Base-by-base conservation (phyloP, 2,329 filamentous ascomycete genomes). In the Pestalotiopsis sp. region DNA sequence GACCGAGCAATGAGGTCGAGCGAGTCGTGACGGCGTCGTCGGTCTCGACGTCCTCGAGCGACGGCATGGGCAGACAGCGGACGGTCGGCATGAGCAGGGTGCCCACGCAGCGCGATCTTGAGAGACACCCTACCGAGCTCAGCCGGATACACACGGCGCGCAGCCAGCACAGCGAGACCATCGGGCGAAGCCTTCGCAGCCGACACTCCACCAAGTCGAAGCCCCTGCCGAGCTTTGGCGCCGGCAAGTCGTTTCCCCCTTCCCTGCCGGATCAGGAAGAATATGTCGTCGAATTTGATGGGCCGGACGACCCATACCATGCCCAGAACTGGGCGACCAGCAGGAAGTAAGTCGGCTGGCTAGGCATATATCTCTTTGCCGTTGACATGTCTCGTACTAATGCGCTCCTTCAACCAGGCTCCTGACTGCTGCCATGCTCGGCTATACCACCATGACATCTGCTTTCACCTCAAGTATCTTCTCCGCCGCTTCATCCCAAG, bases 271-370 rank as follows among this genome's bases (percentile, higher is more conserved):
- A 89, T 14, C 84, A 86, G 72, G 92, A 94, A 73, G 89, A 92
- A 71, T 95, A 94, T 75, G 91, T 94, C 0, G 92, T 94, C 57
- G 92, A 94, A 78, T 97, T 97, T 75, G 91, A 94, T 72, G 94
- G 94, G 0, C 91, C 89, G 1, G 86, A 94, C 71, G 94, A 97
- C 74, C 94, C 94, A 2, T 76, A 94, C 69, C 94, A 97, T 78
- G 91, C 93, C 1, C 92, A 95, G 81, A 97, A 97, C 77, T 97
- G 94, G 94, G 86, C 92, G 0, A 75, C 92, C 66, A 87, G 82
- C 76, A 94, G 92, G 83, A 97, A 97, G 89, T 88, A 78, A 75
- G 85, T 83, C 3, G 10, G 13, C 1, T 39, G 13, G 13, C 1
- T 39, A 3, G 17, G 26, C 10, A n/a, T 1, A 13, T 24, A 24